Evolutionary conservation across 108 stramenopile genomes (phyloP), one percentile per base, ranked within the genome.

Genomic region (Nitzschia sp.): DNA sequence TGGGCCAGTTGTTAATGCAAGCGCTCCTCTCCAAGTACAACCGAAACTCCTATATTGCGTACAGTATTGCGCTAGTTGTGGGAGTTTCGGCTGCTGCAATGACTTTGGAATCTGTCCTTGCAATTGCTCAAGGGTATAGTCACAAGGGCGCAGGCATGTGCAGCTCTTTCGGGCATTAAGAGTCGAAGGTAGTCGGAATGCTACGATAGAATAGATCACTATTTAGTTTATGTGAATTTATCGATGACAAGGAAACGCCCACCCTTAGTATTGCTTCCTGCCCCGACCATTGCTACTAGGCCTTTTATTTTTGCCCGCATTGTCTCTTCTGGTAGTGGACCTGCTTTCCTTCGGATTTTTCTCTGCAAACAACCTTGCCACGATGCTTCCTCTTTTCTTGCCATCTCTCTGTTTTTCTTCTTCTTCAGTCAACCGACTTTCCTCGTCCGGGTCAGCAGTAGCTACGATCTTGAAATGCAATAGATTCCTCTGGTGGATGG

Each of bases 21-120:
- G 54, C 71, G 27, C 64, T 92, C 15, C 70, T 95, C 53, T 70
- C 83, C 48, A 84, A 85, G 59, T 82, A 80, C 56, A 57, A 84
- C 21, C 84, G 94, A 28, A 81, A 84, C 47, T 87, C 85, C 34
- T 91, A 87, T 66, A 91, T 95, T 51, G 88, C 91, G 2, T 83
- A 90, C 51, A 86, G 82, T 8, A 93, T 95, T 49, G 95, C 92
- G 2, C 64, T 81, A 3, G 91, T 92, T 25, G 85, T 92, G 26
- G 79, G 72, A 0, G 23, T 89, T 0, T 82, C 81, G 25, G 84
- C 88, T 17, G 47, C 78, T 25, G 42, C 59, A 49, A 82, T 82
- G 81, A 42, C 38, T 42, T 15, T 42, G 38, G 38, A 42, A 15
- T 8, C 38, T 42, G 38, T 42, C 38, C 38, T 42, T 42, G 8